Evolutionary conservation across 306 rosid genomes (phyloP).

Genomic region (Canavalia gladiata): DNA sequence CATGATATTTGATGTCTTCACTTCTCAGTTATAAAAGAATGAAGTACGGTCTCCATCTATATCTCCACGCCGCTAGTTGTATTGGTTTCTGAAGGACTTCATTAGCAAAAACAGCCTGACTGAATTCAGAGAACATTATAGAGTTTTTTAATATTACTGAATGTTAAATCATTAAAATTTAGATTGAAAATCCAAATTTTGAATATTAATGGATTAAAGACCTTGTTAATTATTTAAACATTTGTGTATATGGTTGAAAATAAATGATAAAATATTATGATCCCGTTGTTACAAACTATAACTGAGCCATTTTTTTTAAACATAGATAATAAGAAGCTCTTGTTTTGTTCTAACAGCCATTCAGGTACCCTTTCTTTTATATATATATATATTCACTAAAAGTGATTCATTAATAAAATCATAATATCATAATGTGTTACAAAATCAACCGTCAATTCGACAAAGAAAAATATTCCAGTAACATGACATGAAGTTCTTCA

Average conservation of each 20-base stretch:
- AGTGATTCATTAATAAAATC: background rate
- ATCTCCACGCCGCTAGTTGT: background rate
- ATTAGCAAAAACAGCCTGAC: background rate
- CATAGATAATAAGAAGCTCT: background rate
- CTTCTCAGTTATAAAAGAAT: background rate
- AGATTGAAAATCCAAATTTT: background rate
- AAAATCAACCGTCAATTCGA: constrained; percentile 13
- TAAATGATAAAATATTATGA: background rate
- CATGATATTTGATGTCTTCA: background rate
- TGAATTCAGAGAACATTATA: background rate
- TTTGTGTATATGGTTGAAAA: background rate
- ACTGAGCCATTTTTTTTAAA: background rate
- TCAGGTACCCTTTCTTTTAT: too few species aligned
- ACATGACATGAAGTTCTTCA: background rate
- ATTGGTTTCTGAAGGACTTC: background rate
- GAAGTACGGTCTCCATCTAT: background rate
- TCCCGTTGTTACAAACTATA: background rate
- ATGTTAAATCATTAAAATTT: background rate
- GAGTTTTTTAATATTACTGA: background rate
- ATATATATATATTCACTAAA: background rate
- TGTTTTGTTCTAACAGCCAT: too few species aligned
- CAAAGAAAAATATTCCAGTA: constrained; percentile 13
- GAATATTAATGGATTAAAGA: background rate
- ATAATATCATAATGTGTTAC: background rate
- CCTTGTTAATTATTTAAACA: background rate